These are phyloP conservation scores for Chlorella sp. DNA, from an alignment of 139 green algal genomes.

Conservation along the genomic window DNA sequence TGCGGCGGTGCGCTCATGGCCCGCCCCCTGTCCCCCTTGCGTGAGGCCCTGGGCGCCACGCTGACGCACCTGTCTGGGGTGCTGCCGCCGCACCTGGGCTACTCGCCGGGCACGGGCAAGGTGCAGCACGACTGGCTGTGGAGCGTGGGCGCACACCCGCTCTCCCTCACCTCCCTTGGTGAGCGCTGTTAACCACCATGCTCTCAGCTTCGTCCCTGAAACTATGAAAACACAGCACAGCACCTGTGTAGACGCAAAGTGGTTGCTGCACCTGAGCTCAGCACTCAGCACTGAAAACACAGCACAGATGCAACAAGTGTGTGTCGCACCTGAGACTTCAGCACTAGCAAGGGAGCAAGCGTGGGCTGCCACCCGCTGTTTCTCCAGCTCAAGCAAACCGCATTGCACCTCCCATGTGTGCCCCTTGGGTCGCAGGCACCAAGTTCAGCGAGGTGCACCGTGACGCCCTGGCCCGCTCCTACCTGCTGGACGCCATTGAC, in stretches of 20 bases:
- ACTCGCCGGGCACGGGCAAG: slow-evolving; percentile 19
- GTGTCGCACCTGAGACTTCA: no score
- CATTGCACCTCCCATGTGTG: no score
- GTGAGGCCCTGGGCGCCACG: slow-evolving; percentile 44
- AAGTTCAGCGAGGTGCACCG: slow-evolving; percentile 29
- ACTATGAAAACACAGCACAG: no score
- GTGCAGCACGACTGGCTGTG: slow-evolving; percentile 59
- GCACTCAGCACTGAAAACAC: no score
- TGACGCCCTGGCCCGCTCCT: slow-evolving; percentile 33
- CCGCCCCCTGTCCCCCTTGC: slow-evolving; percentile 39
- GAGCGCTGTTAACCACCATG: no score
- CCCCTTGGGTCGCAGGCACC: slow-evolving; percentile 13
- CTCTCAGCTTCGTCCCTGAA: no score
- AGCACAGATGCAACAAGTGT: no score
- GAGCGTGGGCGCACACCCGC: slow-evolving; percentile 41
- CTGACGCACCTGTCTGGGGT: slow-evolving; percentile 50
- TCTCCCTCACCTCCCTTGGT: slow-evolving; percentile 41
- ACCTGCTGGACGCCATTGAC: slow-evolving; percentile 51
- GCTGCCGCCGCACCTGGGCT: slow-evolving; percentile 58
- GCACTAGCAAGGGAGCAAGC: no score
- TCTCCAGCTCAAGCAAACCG: no score
- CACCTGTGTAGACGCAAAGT: no score
- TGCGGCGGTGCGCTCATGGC: slow-evolving; percentile 44
- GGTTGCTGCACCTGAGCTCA: no score
- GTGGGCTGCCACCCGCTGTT: no score